Evolutionary conservation across 139 green algal species (phyloP).

Genomic region (Chlamydomonas sphaeroides): DNA sequence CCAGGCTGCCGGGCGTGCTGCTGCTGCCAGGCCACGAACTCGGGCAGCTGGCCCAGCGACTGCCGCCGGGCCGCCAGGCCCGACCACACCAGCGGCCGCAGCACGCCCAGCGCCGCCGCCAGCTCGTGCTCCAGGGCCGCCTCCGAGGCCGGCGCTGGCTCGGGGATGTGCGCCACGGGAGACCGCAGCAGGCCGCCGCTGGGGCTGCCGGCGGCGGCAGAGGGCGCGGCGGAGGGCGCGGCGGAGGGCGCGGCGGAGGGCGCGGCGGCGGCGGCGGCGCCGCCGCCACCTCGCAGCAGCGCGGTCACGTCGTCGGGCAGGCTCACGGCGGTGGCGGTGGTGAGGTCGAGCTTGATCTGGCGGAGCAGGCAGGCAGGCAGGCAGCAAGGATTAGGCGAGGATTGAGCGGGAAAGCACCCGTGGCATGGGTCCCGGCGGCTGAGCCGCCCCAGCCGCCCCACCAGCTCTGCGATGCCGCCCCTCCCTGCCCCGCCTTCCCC

Average conservation of each 20-base stretch:
- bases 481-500: not conserved
- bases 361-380: too few relatives aligned
- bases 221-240: not conserved
- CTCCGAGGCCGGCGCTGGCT: not conserved
- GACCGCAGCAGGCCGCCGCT: not conserved
- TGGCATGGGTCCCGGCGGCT: too few relatives aligned
- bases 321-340: slow-evolving; percentile 2
- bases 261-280: not conserved
- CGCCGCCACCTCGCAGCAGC: slow-evolving; percentile 1
- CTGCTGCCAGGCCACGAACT: not conserved
- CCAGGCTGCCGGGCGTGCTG: too few relatives aligned
- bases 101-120: slow-evolving; percentile 3
- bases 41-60: not conserved
- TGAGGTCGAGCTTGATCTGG: not conserved
- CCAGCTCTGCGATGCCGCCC: too few relatives aligned
- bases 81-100: slow-evolving; percentile 24
- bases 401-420: too few relatives aligned
- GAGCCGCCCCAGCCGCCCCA: too few relatives aligned
- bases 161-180: not conserved
- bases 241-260: not conserved
- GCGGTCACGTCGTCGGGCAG: slow-evolving; percentile 6
- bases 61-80: too few relatives aligned
- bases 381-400: too few relatives aligned
- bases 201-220: not conserved
- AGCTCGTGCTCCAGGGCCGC: slow-evolving; percentile 15